Evolutionary conservation across 768 basidiomycete species (phyloP).

Genomic region (Plicaturopsis crispa): DNA sequence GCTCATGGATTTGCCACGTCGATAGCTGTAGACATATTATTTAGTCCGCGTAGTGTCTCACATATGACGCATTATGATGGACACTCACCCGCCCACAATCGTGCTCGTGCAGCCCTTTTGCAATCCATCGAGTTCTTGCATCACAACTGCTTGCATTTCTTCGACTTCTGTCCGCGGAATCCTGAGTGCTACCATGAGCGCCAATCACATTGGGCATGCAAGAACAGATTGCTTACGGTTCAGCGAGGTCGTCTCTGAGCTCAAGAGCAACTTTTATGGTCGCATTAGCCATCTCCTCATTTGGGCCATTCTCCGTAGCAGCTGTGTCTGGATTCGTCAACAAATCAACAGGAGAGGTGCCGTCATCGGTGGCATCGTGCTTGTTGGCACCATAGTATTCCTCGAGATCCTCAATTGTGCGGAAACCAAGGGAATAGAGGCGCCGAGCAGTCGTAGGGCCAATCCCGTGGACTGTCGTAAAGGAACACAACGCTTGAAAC

Average conservation of each 20-base stretch:
- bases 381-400: slow-evolving; percentile 47
- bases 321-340: slow-evolving; percentile 15
- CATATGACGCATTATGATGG: neutral
- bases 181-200: slow-evolving; percentile 19
- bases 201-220: neutral
- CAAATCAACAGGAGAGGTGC: slow-evolving; percentile 10
- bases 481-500: slow-evolving; percentile 47
- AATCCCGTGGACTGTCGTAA: slow-evolving; percentile 65
- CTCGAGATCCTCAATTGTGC: slow-evolving; percentile 64
- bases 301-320: slow-evolving; percentile 10
- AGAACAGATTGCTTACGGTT: slow-evolving; percentile 25
- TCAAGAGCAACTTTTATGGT: slow-evolving; percentile 53
- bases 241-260: slow-evolving; percentile 48
- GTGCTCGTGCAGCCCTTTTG: slow-evolving; percentile 65
- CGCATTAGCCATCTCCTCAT: slow-evolving; percentile 22
- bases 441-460: slow-evolving; percentile 63
- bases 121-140: slow-evolving; percentile 55
- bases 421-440: slow-evolving; percentile 57
- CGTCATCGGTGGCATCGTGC: slow-evolving; percentile 10
- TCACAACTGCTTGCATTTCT: slow-evolving; percentile 62
- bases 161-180: slow-evolving; percentile 76
- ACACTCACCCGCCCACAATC: slow-evolving; percentile 71
- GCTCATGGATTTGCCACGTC: slow-evolving; percentile 73
- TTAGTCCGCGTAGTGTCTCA: neutral
- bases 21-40: slow-evolving; percentile 44